phyloP scores from a whole-genome alignment of 2,329 filamentous ascomycete species.

The Macroventuria anomochaeta region DNA sequence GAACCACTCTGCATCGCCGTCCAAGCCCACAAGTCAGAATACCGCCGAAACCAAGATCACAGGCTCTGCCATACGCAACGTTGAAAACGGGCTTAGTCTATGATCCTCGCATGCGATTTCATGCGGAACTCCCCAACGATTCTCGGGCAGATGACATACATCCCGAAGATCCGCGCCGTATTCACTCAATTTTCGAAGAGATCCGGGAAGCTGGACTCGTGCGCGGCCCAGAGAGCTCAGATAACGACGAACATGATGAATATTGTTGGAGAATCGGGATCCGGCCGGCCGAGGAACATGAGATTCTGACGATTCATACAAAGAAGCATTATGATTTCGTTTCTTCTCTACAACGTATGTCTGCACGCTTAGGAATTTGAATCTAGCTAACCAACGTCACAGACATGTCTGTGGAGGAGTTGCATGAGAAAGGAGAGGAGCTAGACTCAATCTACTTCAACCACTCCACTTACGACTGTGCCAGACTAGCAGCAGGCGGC shows the following conservation, averaged over 20 bases:
- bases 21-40: slow-evolving; percentile 37
- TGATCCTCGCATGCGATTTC: slow-evolving; percentile 93
- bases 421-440: slow-evolving; percentile 63
- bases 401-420: slow-evolving; percentile 61
- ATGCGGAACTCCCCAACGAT: slow-evolving; percentile 71
- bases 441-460: slow-evolving; percentile 65
- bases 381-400: slow-evolving; percentile 15
- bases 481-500: slow-evolving; percentile 84
- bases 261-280: slow-evolving; percentile 74
- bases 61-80: slow-evolving; percentile 40
- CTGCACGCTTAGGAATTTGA: slow-evolving; percentile 6
- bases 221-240: slow-evolving; percentile 62
- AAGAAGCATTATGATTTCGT: slow-evolving; percentile 82
- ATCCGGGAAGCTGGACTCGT: slow-evolving; percentile 83
- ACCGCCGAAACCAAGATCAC: slow-evolving; percentile 44
- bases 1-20: slow-evolving; percentile 20
- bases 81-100: slow-evolving; percentile 64
- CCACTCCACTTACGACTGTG: slow-evolving; percentile 78
- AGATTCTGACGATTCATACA: slow-evolving; percentile 82
- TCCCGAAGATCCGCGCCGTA: slow-evolving; percentile 90
- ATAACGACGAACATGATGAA: slow-evolving; percentile 55
- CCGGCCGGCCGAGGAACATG: slow-evolving; percentile 76
- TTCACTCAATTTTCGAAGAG: slow-evolving; percentile 90
- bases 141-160: slow-evolving; percentile 72
- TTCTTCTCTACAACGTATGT: slow-evolving; percentile 58